These are phyloP conservation scores for Durusdinium trenchii DNA, from an alignment of 73 alveolate genomes.

Conservation along the genomic window DNA sequence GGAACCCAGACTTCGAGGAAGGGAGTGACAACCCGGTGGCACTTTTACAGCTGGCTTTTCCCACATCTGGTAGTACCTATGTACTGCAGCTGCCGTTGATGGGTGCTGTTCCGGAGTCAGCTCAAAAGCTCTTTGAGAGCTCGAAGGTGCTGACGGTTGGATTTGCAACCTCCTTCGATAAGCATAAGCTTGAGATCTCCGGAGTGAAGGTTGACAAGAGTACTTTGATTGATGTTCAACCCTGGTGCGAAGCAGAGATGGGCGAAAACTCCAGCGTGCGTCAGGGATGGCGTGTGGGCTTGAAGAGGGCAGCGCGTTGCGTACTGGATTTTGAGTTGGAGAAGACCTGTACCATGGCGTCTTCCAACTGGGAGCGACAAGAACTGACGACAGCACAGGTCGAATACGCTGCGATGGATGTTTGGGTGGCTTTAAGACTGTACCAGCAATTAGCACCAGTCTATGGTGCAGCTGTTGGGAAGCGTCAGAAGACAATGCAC, in stretches of 20 bases:
- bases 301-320: constrained; percentile 73
- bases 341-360: constrained; percentile 63
- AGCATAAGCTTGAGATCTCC: constrained; percentile 83
- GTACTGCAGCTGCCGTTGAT: constrained; percentile 65
- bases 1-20: constrained; percentile 86
- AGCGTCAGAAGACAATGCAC: too few relatives aligned
- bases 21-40: constrained; percentile 59
- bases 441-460: constrained; percentile 74
- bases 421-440: constrained; percentile 87
- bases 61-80: constrained; percentile 51
- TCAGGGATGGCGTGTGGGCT: constrained; percentile 88
- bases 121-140: constrained; percentile 48
- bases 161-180: constrained; percentile 36
- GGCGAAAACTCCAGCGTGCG: constrained; percentile 84
- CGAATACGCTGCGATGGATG: constrained; percentile 85
- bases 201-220: constrained; percentile 33
- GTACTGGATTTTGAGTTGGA: constrained; percentile 89
- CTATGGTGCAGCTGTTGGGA: too few relatives aligned
- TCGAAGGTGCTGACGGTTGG: constrained; percentile 46
- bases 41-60: constrained; percentile 73
- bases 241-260: constrained; percentile 94
- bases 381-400: constrained; percentile 76
- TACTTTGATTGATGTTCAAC: constrained; percentile 21
- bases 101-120: constrained; percentile 35
- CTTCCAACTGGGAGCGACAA: constrained; percentile 89